A percentile compares a stretch with the other conserved stretches of the same genome.
These are phyloP conservation scores for Samsoniella hepiali DNA, from an alignment of 2,329 filamentous ascomycete genomes.

Conservation along the genomic window DNA sequence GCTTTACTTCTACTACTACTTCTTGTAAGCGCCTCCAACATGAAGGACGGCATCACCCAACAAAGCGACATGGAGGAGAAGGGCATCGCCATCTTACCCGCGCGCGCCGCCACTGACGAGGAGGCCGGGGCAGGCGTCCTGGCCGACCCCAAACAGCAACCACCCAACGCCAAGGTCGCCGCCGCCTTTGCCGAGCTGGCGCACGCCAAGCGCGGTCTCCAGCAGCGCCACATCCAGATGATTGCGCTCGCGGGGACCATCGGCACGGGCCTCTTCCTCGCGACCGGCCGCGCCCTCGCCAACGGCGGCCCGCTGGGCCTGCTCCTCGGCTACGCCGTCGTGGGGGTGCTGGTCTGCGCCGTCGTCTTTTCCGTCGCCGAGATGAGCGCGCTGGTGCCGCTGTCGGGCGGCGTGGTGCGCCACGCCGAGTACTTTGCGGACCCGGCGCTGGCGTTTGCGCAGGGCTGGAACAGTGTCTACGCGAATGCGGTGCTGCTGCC, in stretches of 20 bases:
- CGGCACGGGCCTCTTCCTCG: conserved; percentile 64
- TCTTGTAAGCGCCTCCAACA: neutral
- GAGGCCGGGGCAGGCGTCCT: neutral
- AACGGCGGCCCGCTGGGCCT: conserved; percentile 55
- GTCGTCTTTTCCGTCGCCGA: conserved; percentile 59
- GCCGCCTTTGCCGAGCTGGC: conserved; percentile 12
- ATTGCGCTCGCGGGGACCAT: conserved; percentile 46
- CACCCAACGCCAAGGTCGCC: neutral
- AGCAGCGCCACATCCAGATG: conserved; percentile 49
- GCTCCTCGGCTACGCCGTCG: conserved; percentile 50
- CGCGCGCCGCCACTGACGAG: neutral
- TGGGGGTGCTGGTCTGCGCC: conserved; percentile 48
- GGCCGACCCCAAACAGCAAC: neutral
- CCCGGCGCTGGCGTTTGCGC: conserved; percentile 50
- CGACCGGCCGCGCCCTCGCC: conserved; percentile 58
- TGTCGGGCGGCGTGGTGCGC: conserved; percentile 61
- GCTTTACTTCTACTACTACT: no score
- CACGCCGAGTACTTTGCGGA: conserved; percentile 60
- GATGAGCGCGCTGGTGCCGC: conserved; percentile 56
- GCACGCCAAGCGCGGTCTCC: conserved; percentile 28
- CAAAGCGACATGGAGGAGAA: neutral
- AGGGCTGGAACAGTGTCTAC: conserved; percentile 53
- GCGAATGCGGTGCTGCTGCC: conserved; percentile 49
- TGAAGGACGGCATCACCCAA: neutral
- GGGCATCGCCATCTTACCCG: neutral